Evolutionary conservation across 164 flowering plant genomes (phyloP), one percentile per base, ranked within the genome.

Genomic region (Houttuynia cordata): DNA sequence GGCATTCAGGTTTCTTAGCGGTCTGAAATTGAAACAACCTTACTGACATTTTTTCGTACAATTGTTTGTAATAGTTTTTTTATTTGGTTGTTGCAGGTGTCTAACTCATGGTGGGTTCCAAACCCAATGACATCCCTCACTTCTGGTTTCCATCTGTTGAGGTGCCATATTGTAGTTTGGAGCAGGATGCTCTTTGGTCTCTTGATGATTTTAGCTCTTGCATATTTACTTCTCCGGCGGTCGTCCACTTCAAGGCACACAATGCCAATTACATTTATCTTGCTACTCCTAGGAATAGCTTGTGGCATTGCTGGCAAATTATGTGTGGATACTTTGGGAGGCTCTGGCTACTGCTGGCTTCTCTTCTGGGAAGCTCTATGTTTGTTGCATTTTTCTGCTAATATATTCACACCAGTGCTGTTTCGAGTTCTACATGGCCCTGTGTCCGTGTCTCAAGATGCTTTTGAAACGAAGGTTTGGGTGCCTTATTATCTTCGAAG

Each of bases 261-360:
- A n/a, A 85, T 84, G 89, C 97, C 97, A 1, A 60, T 91, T 19
- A 91, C 96, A 15, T 81, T 84, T 76, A 75, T 93, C 53, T 63
- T 93, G 54, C 62, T 94, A 71, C 73, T 94, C 37, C 67, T 94
- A 24, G 96, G 91, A 51, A 67, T 77, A 53, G 75, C 52, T 23
- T 87, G 96, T 65, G 96, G 99, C 53, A 71, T 78, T 39, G 80
- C 80, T 0, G 97, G 97, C 39, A 91, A 84, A 76, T 58, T 94
- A 56, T 94, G 99, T 61, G 77, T 94, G 0, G 90, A 91, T 65
- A 80, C 96, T 0, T 64, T 91, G 64, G 97, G 97, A 14, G 99
- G 97, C 14, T 79, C 73, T 34, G 99, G 99, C 63, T 69, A 69
- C 24, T 72, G 57, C 50, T 94, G 99, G 97, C 83, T 94, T 19